Percentiles rank a stretch among this genome's conserved stretches.
Conservation (phyloP, 2,329 filamentous ascomycete species). For the Colletotrichum agaves region DNA sequence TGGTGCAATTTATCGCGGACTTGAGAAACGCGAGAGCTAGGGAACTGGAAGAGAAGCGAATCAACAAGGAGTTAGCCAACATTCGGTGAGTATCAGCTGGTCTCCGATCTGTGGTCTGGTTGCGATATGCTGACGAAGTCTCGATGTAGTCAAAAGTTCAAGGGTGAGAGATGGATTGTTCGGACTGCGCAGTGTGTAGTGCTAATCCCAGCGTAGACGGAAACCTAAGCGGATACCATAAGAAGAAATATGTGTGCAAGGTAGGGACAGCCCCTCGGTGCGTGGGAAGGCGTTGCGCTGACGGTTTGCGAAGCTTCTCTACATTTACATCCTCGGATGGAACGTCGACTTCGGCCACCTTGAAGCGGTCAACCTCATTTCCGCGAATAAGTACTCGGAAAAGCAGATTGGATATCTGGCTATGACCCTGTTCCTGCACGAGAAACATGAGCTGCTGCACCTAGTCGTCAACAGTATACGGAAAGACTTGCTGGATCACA, state of each 20-base stretch:
- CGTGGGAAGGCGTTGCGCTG: conserved; percentile 38
- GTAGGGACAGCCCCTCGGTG: conserved; percentile 49
- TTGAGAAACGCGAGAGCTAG: conserved; percentile 92
- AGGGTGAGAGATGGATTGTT: conserved; percentile 61
- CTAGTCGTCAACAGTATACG: conserved; percentile 98
- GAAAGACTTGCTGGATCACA: conserved; percentile 93
- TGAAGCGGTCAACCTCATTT: conserved; percentile 97
- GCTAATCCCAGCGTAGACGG: conserved; percentile 68
- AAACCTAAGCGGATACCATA: conserved; percentile 94
- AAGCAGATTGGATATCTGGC: conserved; percentile 99
- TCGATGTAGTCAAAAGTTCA: conserved; percentile 84
- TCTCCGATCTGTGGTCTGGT: conserved; percentile 28
- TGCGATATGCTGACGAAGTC: conserved; percentile 25
- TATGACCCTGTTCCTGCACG: conserved; percentile 96
- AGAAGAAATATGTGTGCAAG: conserved; percentile 99
- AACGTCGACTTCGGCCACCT: conserved; percentile 99
- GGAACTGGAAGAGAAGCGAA: conserved; percentile 97
- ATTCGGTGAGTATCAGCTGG: conserved; percentile 73
- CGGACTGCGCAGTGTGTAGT: conserved; percentile 13
- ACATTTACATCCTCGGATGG: conserved; percentile 99
- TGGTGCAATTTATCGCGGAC: conserved; percentile 99
- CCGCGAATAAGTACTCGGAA: conserved; percentile 96
- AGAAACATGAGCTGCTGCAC: conserved; percentile 95
- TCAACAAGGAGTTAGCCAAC: conserved; percentile 99
- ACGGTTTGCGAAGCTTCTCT: conserved; percentile 74